Conservation (phyloP, 1,139 yeast species). For the Scheffersomyces insectosa region DNA sequence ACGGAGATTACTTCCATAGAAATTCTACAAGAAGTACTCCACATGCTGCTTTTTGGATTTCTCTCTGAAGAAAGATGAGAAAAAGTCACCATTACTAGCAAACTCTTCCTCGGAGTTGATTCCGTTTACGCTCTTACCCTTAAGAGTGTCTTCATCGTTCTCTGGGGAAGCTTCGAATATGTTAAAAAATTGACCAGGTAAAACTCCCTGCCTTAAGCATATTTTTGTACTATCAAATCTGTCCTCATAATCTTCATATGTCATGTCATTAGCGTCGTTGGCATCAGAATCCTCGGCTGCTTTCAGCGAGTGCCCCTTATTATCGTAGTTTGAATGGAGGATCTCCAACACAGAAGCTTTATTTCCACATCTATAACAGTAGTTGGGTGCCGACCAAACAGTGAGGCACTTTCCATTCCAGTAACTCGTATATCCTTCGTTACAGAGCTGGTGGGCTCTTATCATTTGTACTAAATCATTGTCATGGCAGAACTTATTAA, state of each 20-base stretch:
- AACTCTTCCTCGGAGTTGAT: slow-evolving; percentile 17
- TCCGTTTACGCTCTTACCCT: slow-evolving; percentile 46
- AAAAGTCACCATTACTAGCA: slow-evolving; percentile 17
- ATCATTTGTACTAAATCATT: slow-evolving; percentile 80
- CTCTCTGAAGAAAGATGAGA: slow-evolving; percentile 27
- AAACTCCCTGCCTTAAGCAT: slow-evolving; percentile 42
- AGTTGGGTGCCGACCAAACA: slow-evolving; percentile 98
- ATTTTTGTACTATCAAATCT: slow-evolving; percentile 37
- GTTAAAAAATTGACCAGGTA: slow-evolving; percentile 67
- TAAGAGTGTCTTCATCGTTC: slow-evolving; percentile 51
- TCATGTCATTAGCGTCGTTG: slow-evolving; percentile 7
- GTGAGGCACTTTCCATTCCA: slow-evolving; percentile 91
- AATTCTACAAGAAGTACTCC: slow-evolving; percentile 21
- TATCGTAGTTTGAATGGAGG: slow-evolving; percentile 32
- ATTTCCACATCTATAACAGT: slow-evolving; percentile 95
- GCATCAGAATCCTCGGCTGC: slow-evolving; percentile 10
- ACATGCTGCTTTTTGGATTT: slow-evolving; percentile 20
- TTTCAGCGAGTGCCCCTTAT: slow-evolving; percentile 2
- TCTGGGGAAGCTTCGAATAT: slow-evolving; percentile 98
- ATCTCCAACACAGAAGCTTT: slow-evolving; percentile 92
- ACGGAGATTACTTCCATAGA: too few relatives aligned
- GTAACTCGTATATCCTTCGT: slow-evolving; percentile 90
- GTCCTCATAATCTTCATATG: slow-evolving; percentile 15
- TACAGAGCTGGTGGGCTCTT: slow-evolving; percentile 94
- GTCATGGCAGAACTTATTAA: slow-evolving; percentile 77